Base-by-base conservation (phyloP, 352 stramenopile species). In the Phytophthora sojae region DNA sequence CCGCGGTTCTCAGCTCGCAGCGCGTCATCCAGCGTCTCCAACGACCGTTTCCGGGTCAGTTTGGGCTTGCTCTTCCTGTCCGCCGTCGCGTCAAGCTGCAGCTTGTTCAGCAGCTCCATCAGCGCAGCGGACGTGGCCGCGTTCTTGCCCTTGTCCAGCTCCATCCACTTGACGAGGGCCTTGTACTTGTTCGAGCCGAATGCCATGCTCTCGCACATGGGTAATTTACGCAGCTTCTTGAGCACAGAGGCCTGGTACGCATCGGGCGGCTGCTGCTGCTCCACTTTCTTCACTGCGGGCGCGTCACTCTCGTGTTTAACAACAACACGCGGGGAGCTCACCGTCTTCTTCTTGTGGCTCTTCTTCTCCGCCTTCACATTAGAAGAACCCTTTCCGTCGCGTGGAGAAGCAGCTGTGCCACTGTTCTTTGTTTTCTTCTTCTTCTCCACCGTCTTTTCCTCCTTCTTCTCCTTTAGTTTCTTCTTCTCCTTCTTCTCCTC, bases 111-210 rank as follows among this genome's bases (percentile, higher is more conserved):
- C n/a, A 88, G 19, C 47, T 76, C 35, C 14, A 66, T 64, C 35
- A 87, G 59, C 17, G 81, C 75, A 0, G 52, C 14, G 21, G 85
- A 71, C 7, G 69, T 73, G 5, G 75, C 52, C 17, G 66, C 42
- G 64, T 93, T 79, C 44, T 83, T 79, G 21, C 75, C 73, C 23
- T 82, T 66, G 37, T 93, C 83, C 26, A 53, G 25, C 62, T 90
- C 77, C 47, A 93, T 60, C 85, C 85, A 93, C 58, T 80, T 81
- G 21, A 81, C 59, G 6, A 93, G 55, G 23, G 51, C 70, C 2
- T 64, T 63, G 64, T 85, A 89, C 54, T 93, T 93, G 32, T 64
- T 81, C 12, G 77, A 80, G 2, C 71, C 76, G 17, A 65, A 57
- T 15, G 49, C 50, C 9, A 93, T 56, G 21, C 63, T 61, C 42